Evolutionary conservation across 371 early-diverging fungal species (phyloP), one percentile per base, ranked within the genome.

Genomic region (Lichtheimia ramosa): DNA sequence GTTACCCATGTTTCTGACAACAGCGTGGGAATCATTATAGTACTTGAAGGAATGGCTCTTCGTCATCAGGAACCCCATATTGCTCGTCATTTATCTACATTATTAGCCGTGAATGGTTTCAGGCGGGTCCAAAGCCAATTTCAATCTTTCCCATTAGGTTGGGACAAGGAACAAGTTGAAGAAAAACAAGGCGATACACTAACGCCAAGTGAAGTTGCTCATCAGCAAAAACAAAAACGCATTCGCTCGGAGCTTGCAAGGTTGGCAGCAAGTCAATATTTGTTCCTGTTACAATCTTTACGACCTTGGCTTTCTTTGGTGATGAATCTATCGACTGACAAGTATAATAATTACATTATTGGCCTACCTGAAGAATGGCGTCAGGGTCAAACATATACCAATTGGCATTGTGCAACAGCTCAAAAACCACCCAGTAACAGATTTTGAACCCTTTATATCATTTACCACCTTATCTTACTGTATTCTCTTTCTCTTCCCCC

Each of bases 101-200:
- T 71, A 14, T 52, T 71, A 48, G 77, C 77, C 23, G 58, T 52
- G 15, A 62, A 58, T n/a, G 74, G 77, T 12, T 76, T 70, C 51
- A 66, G 76, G 27, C 66, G 76, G 18, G 67, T 76, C 14, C 66
- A 73, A 54, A 76, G 76, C 34, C 62, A 69, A 23, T 76, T 76
- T 41, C 73, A 76, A 57, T 76, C 73, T 0, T 48, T 76, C n/a
- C 73, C 73, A 3, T 51, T 76, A 3, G 76, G 73, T 3, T 76
- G 76, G 76, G 68, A 68, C 8, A 58, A 62, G 62, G 34, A 34
- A 12, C 5, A 18, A 1, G 34, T 58, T 48, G 42, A 54, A 25
- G 43, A 5, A 21, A 46, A 56, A 16, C 23, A 15, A 18, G 46
- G 23, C 8, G 24, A 3, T 48, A 18, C 43, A 16, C n/a, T 52